Percentiles rank a stretch among this genome's conserved stretches.
These are phyloP conservation scores for Amanita thiersii DNA, from an alignment of 768 basidiomycete species.

Conservation along the genomic window DNA sequence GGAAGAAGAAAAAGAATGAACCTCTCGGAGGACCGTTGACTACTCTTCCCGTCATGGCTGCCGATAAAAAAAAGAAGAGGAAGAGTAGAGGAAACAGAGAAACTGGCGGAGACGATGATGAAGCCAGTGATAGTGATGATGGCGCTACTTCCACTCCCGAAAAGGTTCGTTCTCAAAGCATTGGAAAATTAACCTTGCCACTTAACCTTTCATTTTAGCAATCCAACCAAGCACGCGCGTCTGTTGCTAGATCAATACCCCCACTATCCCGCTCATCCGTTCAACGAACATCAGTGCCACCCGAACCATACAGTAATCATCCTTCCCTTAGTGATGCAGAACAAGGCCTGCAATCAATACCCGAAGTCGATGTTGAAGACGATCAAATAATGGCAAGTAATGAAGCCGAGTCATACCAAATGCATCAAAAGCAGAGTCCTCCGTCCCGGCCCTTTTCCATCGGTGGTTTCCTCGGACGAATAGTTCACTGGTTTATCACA, in stretches of 20 bases:
- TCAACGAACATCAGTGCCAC: constrained; percentile 32
- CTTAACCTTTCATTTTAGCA: constrained; percentile 13
- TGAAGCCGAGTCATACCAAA: constrained; percentile 17
- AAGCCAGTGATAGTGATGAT: constrained; percentile 38
- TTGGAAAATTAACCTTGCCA: constrained; percentile 4
- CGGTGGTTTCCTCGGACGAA: constrained; percentile 33
- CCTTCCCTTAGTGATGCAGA: constrained; percentile 36
- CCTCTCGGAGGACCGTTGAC: constrained; percentile 48
- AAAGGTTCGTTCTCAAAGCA: constrained; percentile 17
- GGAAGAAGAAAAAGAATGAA: constrained; percentile 49
- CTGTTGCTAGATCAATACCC: constrained; percentile 28
- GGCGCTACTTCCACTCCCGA: constrained; percentile 24
- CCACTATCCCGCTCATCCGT: constrained; percentile 26
- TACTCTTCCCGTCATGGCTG: constrained; percentile 57
- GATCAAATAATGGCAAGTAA: constrained; percentile 38
- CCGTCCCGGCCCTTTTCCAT: constrained; percentile 27
- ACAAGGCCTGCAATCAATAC: constrained; percentile 52
- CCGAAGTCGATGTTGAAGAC: constrained; percentile 60
- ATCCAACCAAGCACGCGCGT: constrained; percentile 21
- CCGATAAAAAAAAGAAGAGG: constrained; percentile 57
- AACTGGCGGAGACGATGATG: constrained; percentile 37
- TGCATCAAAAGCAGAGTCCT: constrained; percentile 18
- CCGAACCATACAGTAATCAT: constrained; percentile 20
- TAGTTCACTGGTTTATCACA: constrained; percentile 24
- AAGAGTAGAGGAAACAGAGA: constrained; percentile 37